phyloP scores from a whole-genome alignment of 192 early-diverging fungal species.

The Coemansia sp. region DNA sequence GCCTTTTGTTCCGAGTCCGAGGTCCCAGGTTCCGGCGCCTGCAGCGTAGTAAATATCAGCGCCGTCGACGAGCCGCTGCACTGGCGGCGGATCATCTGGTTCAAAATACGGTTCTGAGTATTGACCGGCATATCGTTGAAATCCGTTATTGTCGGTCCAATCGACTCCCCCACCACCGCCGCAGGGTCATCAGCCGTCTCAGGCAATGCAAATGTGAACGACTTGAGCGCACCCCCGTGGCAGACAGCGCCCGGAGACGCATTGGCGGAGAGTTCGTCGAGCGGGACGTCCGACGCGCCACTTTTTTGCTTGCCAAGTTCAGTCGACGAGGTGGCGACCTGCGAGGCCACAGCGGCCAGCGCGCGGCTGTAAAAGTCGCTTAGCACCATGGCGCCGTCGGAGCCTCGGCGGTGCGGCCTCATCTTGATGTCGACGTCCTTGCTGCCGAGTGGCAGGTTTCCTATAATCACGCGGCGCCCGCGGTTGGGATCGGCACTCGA shows the following conservation, averaged over 20 bases:
- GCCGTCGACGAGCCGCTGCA: slow-evolving; percentile 49
- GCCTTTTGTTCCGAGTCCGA: slow-evolving; percentile 40
- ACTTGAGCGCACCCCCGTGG: not conserved
- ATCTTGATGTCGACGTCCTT: not conserved
- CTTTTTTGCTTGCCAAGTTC: not conserved
- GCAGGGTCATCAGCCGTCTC: not conserved
- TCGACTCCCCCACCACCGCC: not conserved
- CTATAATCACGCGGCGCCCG: slow-evolving; percentile 1
- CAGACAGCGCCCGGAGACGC: not conserved
- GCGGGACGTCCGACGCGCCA: not conserved
- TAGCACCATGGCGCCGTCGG: slow-evolving; percentile 45
- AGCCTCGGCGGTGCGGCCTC: slow-evolving; percentile 22
- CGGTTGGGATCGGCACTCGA: not conserved
- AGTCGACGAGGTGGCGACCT: not conserved
- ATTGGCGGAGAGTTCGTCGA: not conserved
- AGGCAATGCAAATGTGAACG: not conserved
- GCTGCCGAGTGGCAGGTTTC: slow-evolving; percentile 5
- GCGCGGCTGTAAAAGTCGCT: slow-evolving; percentile 25
- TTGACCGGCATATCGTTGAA: slow-evolving; percentile 56
- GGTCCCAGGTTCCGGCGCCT: slow-evolving; percentile 58
- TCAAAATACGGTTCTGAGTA: slow-evolving; percentile 60
- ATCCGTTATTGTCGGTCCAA: slow-evolving; percentile 15
- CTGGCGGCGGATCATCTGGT: slow-evolving; percentile 59
- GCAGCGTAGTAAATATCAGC: slow-evolving; percentile 61
- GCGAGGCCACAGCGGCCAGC: slow-evolving; percentile 4